Conservation (phyloP, 805 yeast species). For the Sugiyamaella lignohabitans region DNA sequence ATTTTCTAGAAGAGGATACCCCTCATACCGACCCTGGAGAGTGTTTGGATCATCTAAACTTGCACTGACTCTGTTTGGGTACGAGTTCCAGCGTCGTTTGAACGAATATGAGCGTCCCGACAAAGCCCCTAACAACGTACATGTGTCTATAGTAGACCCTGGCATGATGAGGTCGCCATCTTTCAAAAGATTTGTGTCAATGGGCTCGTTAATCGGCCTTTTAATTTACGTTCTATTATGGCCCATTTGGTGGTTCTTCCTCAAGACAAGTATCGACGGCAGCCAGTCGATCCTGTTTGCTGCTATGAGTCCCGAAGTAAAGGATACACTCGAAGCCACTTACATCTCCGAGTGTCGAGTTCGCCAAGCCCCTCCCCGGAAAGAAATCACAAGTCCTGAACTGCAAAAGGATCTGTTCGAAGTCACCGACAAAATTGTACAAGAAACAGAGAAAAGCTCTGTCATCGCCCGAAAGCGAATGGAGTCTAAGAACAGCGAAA, state of each 20-base stretch:
- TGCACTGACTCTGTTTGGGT: slow-evolving; percentile 65
- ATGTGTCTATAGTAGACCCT: slow-evolving; percentile 76
- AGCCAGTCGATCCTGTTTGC: slow-evolving; percentile 71
- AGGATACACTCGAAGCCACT: slow-evolving; percentile 55
- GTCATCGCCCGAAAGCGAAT: slow-evolving; percentile 42
- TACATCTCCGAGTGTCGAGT: slow-evolving; percentile 66
- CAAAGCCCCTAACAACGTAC: slow-evolving; percentile 57
- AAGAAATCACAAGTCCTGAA: slow-evolving; percentile 56
- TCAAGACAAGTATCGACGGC: slow-evolving; percentile 72
- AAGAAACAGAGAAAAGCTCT: slow-evolving; percentile 57
- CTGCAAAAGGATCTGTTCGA: slow-evolving; percentile 57
- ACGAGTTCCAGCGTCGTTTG: slow-evolving; percentile 66
- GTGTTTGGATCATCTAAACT: slow-evolving; percentile 80
- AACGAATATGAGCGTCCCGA: slow-evolving; percentile 59
- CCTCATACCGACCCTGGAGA: slow-evolving; percentile 58
- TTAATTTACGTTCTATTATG: slow-evolving; percentile 59
- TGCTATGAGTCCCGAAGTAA: slow-evolving; percentile 63
- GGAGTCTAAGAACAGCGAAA: slow-evolving; percentile 50
- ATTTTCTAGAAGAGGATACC: slow-evolving; percentile 56
- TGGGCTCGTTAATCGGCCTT: slow-evolving; percentile 64
- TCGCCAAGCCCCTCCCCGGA: slow-evolving; percentile 44
- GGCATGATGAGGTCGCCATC: slow-evolving; percentile 88
- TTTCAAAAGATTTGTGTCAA: slow-evolving; percentile 66
- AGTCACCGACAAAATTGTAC: slow-evolving; percentile 50
- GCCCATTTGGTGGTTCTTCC: slow-evolving; percentile 77